Evolutionary conservation across 345 rosid species (phyloP).

Genomic region (Barbarea vulgaris): DNA sequence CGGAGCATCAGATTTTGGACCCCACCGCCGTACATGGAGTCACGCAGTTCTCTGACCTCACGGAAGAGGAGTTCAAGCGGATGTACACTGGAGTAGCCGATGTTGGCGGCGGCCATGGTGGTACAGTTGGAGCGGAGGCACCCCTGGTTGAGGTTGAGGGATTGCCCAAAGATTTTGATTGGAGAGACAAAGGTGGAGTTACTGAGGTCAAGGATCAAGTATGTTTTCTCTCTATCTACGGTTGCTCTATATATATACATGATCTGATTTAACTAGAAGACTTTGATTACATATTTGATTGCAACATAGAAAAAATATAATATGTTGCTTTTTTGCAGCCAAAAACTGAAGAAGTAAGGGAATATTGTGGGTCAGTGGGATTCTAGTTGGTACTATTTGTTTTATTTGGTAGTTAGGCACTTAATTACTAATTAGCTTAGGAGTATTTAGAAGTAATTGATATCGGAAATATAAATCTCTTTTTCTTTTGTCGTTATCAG

Average conservation of each 20-base stretch:
- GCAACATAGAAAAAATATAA: background rate
- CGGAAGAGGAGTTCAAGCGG: conserved; percentile 73
- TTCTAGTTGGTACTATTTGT: background rate
- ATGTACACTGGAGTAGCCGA: conserved; percentile 59
- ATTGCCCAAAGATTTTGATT: conserved; percentile 77
- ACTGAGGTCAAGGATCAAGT: conserved; percentile 90
- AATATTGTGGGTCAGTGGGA: background rate
- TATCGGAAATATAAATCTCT: background rate
- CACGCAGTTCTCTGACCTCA: conserved; percentile 75
- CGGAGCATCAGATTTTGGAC: conserved; percentile 75
- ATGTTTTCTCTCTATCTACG: conserved; percentile 3
- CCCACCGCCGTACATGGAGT: conserved; percentile 82
- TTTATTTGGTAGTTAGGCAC: background rate
- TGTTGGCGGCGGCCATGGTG: conserved; percentile 10
- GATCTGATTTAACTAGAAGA: background rate
- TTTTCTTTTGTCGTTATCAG: background rate
- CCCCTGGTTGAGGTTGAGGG: conserved; percentile 46
- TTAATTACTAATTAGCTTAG: background rate
- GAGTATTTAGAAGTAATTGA: background rate
- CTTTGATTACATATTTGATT: background rate
- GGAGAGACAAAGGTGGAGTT: conserved; percentile 90
- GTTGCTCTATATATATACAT: background rate
- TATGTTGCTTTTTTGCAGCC: background rate
- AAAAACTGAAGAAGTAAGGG: conserved; percentile 1
- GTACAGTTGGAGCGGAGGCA: conserved; percentile 23